A percentile compares a stretch with the other conserved stretches of the same genome.
Evolutionary conservation across 2,329 filamentous ascomycete species (phyloP).

Genomic region (Penicillium sclerotigenum): DNA sequence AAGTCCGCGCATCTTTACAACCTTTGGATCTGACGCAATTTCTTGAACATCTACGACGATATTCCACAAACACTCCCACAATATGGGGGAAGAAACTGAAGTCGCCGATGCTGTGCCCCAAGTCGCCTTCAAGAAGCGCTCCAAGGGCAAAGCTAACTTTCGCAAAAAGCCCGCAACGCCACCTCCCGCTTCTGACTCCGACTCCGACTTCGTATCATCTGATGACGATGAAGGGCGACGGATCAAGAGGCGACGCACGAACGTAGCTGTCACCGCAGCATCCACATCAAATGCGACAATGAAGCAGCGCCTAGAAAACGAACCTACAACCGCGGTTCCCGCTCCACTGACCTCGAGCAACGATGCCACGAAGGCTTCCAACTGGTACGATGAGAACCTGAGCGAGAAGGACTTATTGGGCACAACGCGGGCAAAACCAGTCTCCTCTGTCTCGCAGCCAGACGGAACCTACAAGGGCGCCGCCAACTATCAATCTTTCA

Average conservation of each 20-base stretch:
- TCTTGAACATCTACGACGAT: background rate
- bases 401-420: conserved; percentile 48
- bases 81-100: conserved; percentile 32
- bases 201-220: conserved; percentile 66
- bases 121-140: conserved; percentile 75
- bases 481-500: conserved; percentile 69
- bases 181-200: conserved; percentile 58
- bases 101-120: conserved; percentile 27
- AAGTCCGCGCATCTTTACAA: background rate
- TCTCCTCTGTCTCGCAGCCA: conserved; percentile 21
- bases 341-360: conserved; percentile 64
- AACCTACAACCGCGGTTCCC: conserved; percentile 60
- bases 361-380: conserved; percentile 83
- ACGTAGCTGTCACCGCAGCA: conserved; percentile 64
- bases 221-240: conserved; percentile 74
- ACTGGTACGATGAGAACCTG: conserved; percentile 78
- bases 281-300: conserved; percentile 42
- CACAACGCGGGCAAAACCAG: conserved; percentile 24
- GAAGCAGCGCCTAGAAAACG: conserved; percentile 48
- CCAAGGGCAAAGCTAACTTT: conserved; percentile 71
- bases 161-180: conserved; percentile 79
- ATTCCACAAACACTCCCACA: background rate
- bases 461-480: conserved; percentile 76
- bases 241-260: conserved; percentile 75
- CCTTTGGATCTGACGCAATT: background rate